These are phyloP conservation scores for Alternaria incomplexa DNA, from an alignment of 2,329 filamentous ascomycete genomes.

Conservation along the genomic window DNA sequence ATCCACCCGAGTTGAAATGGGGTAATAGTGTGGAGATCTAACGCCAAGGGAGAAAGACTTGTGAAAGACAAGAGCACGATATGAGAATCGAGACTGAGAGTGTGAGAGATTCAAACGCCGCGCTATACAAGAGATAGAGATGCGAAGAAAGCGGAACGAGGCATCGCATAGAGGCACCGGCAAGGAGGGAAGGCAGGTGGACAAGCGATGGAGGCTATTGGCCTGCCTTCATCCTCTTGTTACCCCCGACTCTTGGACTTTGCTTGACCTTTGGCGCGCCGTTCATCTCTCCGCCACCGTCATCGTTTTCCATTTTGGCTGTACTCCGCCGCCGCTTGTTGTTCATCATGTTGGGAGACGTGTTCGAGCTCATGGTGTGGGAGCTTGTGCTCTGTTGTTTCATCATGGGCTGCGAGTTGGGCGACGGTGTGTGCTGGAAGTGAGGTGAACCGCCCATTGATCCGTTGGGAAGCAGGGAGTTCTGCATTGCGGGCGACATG, in stretches of 20 bases:
- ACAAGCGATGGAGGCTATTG: slow-evolving; percentile 16
- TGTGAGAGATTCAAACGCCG: slow-evolving; percentile 28
- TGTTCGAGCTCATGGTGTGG: slow-evolving; percentile 63
- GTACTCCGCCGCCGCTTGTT: slow-evolving; percentile 66
- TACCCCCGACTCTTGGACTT: slow-evolving; percentile 53
- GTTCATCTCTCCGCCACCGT: slow-evolving; percentile 49
- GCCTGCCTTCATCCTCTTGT: slow-evolving; percentile 44
- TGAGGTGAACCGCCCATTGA: slow-evolving; percentile 59
- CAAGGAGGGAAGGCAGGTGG: background rate
- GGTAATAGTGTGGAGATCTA: slow-evolving; percentile 12
- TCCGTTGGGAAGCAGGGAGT: slow-evolving; percentile 58
- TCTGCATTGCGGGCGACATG: slow-evolving; percentile 64
- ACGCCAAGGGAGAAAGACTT: slow-evolving; percentile 3
- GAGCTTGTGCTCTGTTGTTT: slow-evolving; percentile 64
- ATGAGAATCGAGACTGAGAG: slow-evolving; percentile 13
- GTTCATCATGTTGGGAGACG: slow-evolving; percentile 66
- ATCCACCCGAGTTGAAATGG: slow-evolving; percentile 7
- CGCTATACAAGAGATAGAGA: slow-evolving; percentile 32
- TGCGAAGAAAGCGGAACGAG: slow-evolving; percentile 9
- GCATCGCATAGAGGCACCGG: slow-evolving; percentile 2
- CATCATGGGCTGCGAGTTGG: slow-evolving; percentile 59
- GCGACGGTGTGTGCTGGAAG: slow-evolving; percentile 55
- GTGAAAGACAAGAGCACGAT: slow-evolving; percentile 2
- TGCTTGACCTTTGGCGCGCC: slow-evolving; percentile 58
- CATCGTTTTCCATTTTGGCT: slow-evolving; percentile 65